Base-by-base conservation (phyloP, 176 grass and related monocot species). In the Ensete glaucum region DNA sequence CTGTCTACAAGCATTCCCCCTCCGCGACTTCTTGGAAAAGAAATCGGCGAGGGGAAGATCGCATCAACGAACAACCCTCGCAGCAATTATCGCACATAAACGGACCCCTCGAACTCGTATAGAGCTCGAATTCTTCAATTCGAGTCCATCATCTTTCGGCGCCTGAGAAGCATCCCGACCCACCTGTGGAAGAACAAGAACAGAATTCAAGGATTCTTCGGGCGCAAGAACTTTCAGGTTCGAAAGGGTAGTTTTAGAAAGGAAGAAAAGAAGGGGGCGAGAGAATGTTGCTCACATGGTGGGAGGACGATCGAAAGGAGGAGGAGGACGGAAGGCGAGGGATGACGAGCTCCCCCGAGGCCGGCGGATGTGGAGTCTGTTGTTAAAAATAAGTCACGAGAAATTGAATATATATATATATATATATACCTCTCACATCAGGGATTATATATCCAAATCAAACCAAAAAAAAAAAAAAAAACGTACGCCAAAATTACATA, bases 11-110 rank as follows among this genome's bases (percentile, higher is more conserved):
- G 19, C 51, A 62, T 16, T 62, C 29, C 73, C 73, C 51, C 73
- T 75, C 54, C 11, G 58, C 72, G 72, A 74, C 54, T 74, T 55
- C 71, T 55, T 27, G 20, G 9, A 16, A 20, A n/a, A 54, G 73
- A 62, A 75, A 62, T 60, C 73, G 73, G 50, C 29, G 56, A 76
- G 73, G 55, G 73, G 62, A 43, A 4, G 34, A 43, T 43, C 34
- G 55, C 72, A 73, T 73, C n/a, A 43, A 4, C 34, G 34, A 43
- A 43, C 34, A 43, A 43, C 34, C 34, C 34, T 43, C 0, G 34
- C 34, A 43, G 34, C 34, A 43, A 43, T 5, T 43, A 43, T 43
- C 34, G 34, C 34, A 43, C 34, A 43, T 43, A 43, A 43, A 43
- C 34, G 34, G n/a, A 16, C 12, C 24, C 12, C 21, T 13, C 11